These are phyloP conservation scores for Cercospora janseana DNA, from an alignment of 2,329 filamentous ascomycete genomes.

Conservation along the genomic window DNA sequence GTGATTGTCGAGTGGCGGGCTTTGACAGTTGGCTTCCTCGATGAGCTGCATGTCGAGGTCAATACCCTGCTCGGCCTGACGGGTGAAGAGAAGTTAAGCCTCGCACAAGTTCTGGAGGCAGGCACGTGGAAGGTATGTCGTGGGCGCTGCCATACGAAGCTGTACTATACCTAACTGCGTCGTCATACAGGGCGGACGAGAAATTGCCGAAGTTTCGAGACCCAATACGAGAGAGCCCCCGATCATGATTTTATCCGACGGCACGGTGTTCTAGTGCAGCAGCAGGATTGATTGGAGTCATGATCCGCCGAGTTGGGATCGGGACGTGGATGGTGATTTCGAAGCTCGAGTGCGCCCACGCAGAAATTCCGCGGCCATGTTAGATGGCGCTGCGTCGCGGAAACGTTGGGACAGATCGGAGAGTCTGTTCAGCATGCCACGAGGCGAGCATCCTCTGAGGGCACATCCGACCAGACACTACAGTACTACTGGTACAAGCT, in stretches of 20 bases:
- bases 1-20: constrained; percentile 79
- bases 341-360: constrained; percentile 13
- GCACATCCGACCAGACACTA: constrained; percentile 14
- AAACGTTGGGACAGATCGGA: background rate
- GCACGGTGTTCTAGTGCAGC: constrained; percentile 77
- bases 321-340: constrained; percentile 9
- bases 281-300: constrained; percentile 29
- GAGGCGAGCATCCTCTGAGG: constrained; percentile 17
- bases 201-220: constrained; percentile 90
- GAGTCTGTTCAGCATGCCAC: constrained; percentile 3
- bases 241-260: constrained; percentile 93
- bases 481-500: constrained; percentile 9
- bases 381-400: constrained; percentile 5
- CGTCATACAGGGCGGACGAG: constrained; percentile 72
- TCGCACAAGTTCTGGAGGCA: constrained; percentile 90
- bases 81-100: constrained; percentile 66
- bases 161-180: background rate
- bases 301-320: constrained; percentile 24
- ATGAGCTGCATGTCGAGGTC: constrained; percentile 67
- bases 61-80: constrained; percentile 66
- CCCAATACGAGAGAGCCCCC: constrained; percentile 96
- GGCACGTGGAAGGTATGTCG: constrained; percentile 90
- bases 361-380: constrained; percentile 10
- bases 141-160: background rate
- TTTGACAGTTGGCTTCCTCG: constrained; percentile 70